Evolutionary conservation across 148 eudicot genomes (phyloP), one percentile per base, ranked within the genome.

Genomic region (Agrostemma githago): DNA sequence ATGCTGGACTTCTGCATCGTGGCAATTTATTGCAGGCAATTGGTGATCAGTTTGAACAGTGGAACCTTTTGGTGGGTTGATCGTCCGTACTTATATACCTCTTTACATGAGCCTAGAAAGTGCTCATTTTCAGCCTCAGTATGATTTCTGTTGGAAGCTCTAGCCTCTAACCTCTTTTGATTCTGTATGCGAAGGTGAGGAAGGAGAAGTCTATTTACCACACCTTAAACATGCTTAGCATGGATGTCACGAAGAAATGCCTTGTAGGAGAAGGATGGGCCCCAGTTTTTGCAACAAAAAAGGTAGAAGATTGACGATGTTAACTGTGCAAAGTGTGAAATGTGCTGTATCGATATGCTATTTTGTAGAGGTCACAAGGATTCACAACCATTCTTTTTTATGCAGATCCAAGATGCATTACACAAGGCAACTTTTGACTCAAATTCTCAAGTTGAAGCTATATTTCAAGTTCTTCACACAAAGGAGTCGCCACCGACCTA

Each of bases 231-330:
- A 92, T 90, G 99, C 99, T 95, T 59, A 95, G 99, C 84, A 87
- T 95, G 70, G 99, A 95, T 82, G 99, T 95, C 51, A 86, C 99
- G 9, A 95, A 86, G 88, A 95, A 95, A 83, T 95, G 99, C 78
- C 97, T 95, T 54, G 99, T 95, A 72, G 99, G 89, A 72, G 99
- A 95, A 85, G 99, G 99, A 26, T 95, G 99, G 99, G 85, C 96
- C 82, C 99, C 99, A 57, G 86, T 86, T 72, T 90, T 90, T 88
- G 97, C 99, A 14, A 84, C 94, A 21, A 86, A 90, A 72, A 87
- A 92, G 96, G 99, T 92, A 46, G 64, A 39, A 67, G 41, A 44
- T 77, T 57, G 61, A 48, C 61, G 19, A 21, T 61, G 15, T 38
- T 10, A 63, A 76, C 71, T 61, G n/a, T 65, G 3, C 66, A 7